These are phyloP conservation scores for Manihot esculenta DNA, from an alignment of 441 rosid species.

Conservation along the genomic window DNA sequence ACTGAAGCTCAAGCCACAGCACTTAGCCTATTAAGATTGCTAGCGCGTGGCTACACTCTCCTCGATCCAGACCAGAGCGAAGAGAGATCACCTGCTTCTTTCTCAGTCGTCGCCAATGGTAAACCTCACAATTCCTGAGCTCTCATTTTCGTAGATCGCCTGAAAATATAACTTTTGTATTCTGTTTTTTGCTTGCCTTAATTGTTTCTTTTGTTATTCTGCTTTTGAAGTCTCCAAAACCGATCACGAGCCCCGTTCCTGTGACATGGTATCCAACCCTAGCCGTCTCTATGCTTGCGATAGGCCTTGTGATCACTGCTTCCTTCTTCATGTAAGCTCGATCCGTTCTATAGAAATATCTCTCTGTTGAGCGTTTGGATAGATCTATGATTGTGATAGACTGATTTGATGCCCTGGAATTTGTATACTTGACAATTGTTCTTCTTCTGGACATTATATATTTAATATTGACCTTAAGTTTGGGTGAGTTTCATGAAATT, in stretches of 20 bases:
- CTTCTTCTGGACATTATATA: not conserved
- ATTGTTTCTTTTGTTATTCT: not conserved
- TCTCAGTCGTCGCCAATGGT: constrained; percentile 29
- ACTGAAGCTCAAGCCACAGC: not conserved
- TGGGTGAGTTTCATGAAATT: not conserved
- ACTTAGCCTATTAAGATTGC: too few species aligned
- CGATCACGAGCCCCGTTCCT: constrained; percentile 81
- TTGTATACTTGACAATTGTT: not conserved
- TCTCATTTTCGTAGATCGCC: not conserved
- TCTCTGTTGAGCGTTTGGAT: not conserved
- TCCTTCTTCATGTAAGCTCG: constrained; percentile 82
- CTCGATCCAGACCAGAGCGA: not conserved
- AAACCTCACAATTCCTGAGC: constrained; percentile 6
- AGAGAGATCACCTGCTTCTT: not conserved
- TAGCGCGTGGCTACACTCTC: constrained; percentile 20
- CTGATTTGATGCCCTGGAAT: not conserved
- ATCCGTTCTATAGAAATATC: constrained; percentile 19
- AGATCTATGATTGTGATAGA: constrained; percentile 7
- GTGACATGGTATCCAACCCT: constrained; percentile 72
- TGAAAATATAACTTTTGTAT: not conserved
- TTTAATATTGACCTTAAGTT: not conserved
- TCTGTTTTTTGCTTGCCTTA: not conserved
- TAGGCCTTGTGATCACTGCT: constrained; percentile 81
- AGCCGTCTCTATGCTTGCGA: constrained; percentile 57
- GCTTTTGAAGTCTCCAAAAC: constrained; percentile 54